phyloP scores from a whole-genome alignment of 1,284 basidiomycete species.

The Rhodotorula sp. region DNA sequence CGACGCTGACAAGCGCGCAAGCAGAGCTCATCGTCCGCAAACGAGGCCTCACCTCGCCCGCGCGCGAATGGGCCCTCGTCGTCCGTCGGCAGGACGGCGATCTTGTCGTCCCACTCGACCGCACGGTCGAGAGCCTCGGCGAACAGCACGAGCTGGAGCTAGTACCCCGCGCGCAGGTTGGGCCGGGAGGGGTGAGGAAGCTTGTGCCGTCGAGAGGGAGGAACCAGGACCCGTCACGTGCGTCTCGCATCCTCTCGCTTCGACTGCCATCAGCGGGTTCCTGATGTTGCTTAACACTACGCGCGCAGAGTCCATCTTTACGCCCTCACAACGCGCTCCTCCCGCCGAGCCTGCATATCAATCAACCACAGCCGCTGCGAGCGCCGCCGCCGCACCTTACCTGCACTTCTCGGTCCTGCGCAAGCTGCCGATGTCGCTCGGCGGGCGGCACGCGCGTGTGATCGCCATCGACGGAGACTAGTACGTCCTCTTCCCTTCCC shows the following conservation, averaged over 20 bases:
- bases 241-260: not conserved
- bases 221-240: slow-evolving; percentile 3
- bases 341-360: slow-evolving; percentile 46
- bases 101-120: slow-evolving; percentile 86
- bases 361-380: slow-evolving; percentile 53
- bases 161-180: slow-evolving; percentile 75
- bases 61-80: slow-evolving; percentile 73
- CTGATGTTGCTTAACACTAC: not conserved
- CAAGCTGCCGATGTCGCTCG: slow-evolving; percentile 85
- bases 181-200: slow-evolving; percentile 39
- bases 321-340: slow-evolving; percentile 63
- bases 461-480: slow-evolving; percentile 95
- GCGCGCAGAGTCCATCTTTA: slow-evolving; percentile 82
- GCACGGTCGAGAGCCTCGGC: slow-evolving; percentile 74
- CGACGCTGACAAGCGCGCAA: not conserved
- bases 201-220: not conserved
- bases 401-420: slow-evolving; percentile 92
- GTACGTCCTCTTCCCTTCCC: slow-evolving; percentile 56
- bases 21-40: slow-evolving; percentile 58
- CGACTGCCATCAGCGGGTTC: not conserved
- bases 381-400: slow-evolving; percentile 53
- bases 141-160: slow-evolving; percentile 67
- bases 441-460: slow-evolving; percentile 83
- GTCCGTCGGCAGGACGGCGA: slow-evolving; percentile 65
- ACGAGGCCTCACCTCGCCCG: slow-evolving; percentile 1